Evolutionary conservation across 257 asterid genomes (phyloP), one percentile per base, ranked within the genome.

Genomic region (Penstemon davidsonii): DNA sequence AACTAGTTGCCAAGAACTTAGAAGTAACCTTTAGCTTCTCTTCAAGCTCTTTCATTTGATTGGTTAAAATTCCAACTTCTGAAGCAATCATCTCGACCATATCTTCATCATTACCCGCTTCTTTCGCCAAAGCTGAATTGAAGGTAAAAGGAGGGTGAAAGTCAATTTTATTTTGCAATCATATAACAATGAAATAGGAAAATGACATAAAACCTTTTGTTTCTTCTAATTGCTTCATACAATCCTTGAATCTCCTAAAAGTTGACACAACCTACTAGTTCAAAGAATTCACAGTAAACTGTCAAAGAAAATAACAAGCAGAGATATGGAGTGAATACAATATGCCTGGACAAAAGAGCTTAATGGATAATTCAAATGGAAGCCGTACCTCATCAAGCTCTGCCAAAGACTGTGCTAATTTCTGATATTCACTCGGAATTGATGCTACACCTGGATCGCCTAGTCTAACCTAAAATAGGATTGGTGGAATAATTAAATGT

Each of bases 401-500:
- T 45, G 99, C 72, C 80, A 94, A 53, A 42, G 99, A 94, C 81
- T 84, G 91, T 13, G 99, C 99, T 76, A 91, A 65, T 68, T 87
- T 91, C 86, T 86, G 94, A 80, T 94, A 94, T 74, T 94, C 99
- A 42, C 84, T 86, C 42, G 96, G 99, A 75, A 91, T 94, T 59
- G 97, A 84, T 69, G 76, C 86, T 36, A 94, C 86, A 68, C 88
- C 99, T 56, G 99, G 99, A 84, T 94, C 99, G 69, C 84, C 99
- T 78, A 94, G 76, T 79, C 78, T 94, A 68, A 81, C 91, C 99
- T 94, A 75, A 61, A 65, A 60, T 53, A 18, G 54, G 62, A 58
- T 76, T 52, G 36, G 52, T 60, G 51, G 39, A 40, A 37, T 11
- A 60, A 70, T 25, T 4, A 50, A 66, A 78, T 18, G 40, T 63